Percentiles rank a stretch among this genome's conserved stretches.
These are phyloP conservation scores for Neopestalotiopsis rosae DNA, from an alignment of 2,329 filamentous ascomycete species.

Conservation along the genomic window DNA sequence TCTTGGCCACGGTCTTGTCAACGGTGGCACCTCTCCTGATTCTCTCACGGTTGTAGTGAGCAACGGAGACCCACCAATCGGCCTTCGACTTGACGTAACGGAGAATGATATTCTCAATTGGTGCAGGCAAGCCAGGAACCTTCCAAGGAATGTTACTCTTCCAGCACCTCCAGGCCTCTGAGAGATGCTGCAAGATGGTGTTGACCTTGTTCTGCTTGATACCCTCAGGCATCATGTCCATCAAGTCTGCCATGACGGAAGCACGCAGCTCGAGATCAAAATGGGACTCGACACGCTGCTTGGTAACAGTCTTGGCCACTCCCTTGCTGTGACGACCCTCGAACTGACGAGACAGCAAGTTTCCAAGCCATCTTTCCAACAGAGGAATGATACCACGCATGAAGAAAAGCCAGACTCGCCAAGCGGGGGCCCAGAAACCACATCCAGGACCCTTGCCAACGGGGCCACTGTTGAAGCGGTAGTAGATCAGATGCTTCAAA, in stretches of 20 bases:
- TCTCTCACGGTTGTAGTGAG: constrained; percentile 97
- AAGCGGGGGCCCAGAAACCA: constrained; percentile 98
- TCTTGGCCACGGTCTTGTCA: constrained; percentile 99
- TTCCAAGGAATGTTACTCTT: constrained; percentile 99
- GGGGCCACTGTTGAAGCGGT: constrained; percentile 95
- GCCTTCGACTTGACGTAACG: constrained; percentile 99
- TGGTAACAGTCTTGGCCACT: constrained; percentile 98
- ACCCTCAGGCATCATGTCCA: constrained; percentile 99
- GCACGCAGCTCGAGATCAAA: constrained; percentile 97
- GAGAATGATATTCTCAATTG: constrained; percentile 98
- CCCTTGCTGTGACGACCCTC: constrained; percentile 98
- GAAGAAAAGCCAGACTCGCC: constrained; percentile 99
- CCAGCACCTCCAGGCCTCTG: constrained; percentile 99
- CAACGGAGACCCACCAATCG: constrained; percentile 99
- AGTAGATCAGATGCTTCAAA: constrained; percentile 98
- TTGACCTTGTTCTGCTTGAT: constrained; percentile 99
- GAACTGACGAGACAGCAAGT: constrained; percentile 94
- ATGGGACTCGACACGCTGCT: constrained; percentile 98
- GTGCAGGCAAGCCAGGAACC: constrained; percentile 92
- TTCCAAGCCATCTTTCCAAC: constrained; percentile 95
- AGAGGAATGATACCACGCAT: constrained; percentile 98
- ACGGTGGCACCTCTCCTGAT: constrained; percentile 96
- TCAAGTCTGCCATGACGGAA: constrained; percentile 97
- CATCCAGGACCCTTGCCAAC: constrained; percentile 98
- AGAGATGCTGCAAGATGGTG: constrained; percentile 94